phyloP scores from a whole-genome alignment of 441 rosid species.

The Rhodomyrtus psidioides region DNA sequence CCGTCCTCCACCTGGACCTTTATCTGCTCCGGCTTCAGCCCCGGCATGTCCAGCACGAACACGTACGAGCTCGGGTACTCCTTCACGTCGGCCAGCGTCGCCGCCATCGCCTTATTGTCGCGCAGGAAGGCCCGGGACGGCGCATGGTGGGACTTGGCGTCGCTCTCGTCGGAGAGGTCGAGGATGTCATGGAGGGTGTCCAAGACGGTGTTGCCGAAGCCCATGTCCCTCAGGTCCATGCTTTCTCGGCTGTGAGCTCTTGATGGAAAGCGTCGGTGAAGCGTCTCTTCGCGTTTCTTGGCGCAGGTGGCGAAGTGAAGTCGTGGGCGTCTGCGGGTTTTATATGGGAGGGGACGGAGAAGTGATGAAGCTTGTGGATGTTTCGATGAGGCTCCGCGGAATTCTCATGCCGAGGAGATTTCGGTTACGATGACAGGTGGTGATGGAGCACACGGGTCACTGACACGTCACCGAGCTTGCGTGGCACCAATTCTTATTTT shows the following conservation, averaged over 20 bases:
- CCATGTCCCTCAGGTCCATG: constrained; percentile 36
- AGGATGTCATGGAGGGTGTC: constrained; percentile 25
- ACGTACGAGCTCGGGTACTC: constrained; percentile 39
- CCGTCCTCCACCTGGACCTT: constrained; percentile 50
- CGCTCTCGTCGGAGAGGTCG: constrained; percentile 11
- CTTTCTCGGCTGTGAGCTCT: neutral
- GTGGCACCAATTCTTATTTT: neutral
- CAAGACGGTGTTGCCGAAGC: constrained; percentile 25
- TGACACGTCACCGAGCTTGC: neutral
- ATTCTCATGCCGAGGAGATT: neutral
- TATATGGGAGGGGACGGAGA: neutral
- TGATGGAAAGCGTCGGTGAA: no score
- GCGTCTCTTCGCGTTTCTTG: neutral
- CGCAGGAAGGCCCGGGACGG: constrained; percentile 35
- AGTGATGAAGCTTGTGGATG: neutral
- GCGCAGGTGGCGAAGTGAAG: neutral
- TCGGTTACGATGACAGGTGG: neutral
- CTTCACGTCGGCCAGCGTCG: constrained; percentile 47
- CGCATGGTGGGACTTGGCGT: constrained; percentile 19
- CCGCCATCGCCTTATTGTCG: constrained; percentile 56
- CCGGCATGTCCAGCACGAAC: constrained; percentile 57
- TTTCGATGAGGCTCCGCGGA: neutral
- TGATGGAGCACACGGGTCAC: neutral
- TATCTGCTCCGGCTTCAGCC: constrained; percentile 41
- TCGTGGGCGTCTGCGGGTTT: neutral